These are phyloP conservation scores for Candida multigemmis DNA, from an alignment of 805 yeast species.

Conservation along the genomic window DNA sequence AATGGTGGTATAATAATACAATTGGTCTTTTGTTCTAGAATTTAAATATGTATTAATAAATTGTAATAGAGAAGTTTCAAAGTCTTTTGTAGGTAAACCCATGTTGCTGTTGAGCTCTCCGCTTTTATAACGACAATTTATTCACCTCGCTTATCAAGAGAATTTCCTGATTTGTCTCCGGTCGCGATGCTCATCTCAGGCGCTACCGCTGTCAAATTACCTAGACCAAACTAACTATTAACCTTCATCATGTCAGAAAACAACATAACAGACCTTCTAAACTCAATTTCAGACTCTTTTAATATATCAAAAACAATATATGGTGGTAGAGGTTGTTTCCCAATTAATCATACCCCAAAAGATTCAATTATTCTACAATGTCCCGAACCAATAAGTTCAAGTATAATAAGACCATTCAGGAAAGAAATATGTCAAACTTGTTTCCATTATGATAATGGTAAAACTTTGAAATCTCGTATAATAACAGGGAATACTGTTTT, in stretches of 20 bases:
- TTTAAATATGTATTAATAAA: neutral
- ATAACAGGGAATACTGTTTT: constrained; percentile 28
- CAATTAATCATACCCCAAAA: constrained; percentile 26
- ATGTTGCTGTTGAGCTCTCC: too few species aligned
- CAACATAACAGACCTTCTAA: too few species aligned
- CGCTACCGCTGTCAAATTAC: too few species aligned
- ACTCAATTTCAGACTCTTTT: constrained; percentile 19
- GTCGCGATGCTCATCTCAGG: too few species aligned
- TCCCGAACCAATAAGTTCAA: constrained; percentile 34
- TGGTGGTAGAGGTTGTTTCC: constrained; percentile 58
- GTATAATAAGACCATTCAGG: constrained; percentile 43
- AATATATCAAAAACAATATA: constrained; percentile 31
- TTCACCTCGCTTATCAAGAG: too few species aligned
- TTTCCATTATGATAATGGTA: constrained; percentile 39
- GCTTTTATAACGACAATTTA: too few species aligned
- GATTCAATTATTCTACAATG: constrained; percentile 34
- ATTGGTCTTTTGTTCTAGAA: neutral
- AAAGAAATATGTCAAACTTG: constrained; percentile 58
- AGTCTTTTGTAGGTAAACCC: too few species aligned
- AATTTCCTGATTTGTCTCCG: too few species aligned
- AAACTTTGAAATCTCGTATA: constrained; percentile 29
- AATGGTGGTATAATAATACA: constrained; percentile 38
- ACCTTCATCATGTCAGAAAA: too few species aligned
- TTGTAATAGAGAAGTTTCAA: neutral
- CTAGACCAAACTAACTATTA: too few species aligned